Evolutionary conservation across 2,329 filamentous ascomycete species (phyloP), one percentile per base, ranked within the genome.

Genomic region (Biscogniauxia mediterranea): DNA sequence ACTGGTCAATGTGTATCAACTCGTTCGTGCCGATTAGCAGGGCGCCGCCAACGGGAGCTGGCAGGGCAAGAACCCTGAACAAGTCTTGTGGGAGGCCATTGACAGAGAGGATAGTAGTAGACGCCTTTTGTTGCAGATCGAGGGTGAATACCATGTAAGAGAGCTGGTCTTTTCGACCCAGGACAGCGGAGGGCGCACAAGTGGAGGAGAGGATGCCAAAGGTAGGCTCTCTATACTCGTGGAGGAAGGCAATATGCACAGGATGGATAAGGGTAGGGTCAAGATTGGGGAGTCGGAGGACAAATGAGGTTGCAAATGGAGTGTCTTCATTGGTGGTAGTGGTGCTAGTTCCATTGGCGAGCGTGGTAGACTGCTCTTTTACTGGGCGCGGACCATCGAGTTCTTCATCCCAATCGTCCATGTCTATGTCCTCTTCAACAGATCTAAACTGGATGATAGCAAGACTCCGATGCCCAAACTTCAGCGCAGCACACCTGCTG

Each of bases 151-250:
- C 94, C 72, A 93, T 93, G 78, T 97, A 99, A 19, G 88, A 89
- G 54, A 97, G 81, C 68, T 91, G 86, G 73, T 99, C 95, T 71
- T 89, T 95, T 66, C 92, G 86, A 70, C 93, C 90, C 57, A 98
- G 80, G 2, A 91, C 89, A 59, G 84, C 82, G n/a, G 93, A 93
- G 15, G 89, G 86, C 42, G 88, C 83, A 65, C 86, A 80, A 57
- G 87, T 88, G 1, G 93, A 91, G 54, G 92, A 95, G 51, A 99
- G 82, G 63, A 99, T 93, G 60, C 94, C 95, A 78, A 99, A 97
- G 0, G 95, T 99, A 13, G 95, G 94, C 77, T 98, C 95, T 75
- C 95, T 89, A 77, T 99, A 99, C 79, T 98, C 94, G 82, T 98
- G 87, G 66, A 99, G 81, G 76, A 99, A 99, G 59, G 91, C 89